Base-by-base conservation (phyloP, 768 basidiomycete species). In the Serendipita sp. region DNA sequence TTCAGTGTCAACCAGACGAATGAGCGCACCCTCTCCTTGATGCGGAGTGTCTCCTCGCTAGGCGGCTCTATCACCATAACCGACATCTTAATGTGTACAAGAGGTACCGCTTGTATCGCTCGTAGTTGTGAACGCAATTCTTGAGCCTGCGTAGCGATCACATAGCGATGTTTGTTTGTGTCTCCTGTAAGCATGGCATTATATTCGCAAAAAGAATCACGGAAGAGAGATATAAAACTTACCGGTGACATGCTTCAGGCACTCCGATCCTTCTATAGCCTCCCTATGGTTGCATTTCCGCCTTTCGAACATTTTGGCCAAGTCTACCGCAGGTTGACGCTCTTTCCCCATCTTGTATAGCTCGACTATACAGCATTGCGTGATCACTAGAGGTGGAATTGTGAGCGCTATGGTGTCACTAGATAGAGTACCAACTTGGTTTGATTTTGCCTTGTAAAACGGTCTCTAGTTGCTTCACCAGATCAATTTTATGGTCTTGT, bases 301-400 rank as follows among this genome's bases (percentile, higher is more conserved):
- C 65, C 95, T 81, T 75, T 97, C 95, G 68, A 96, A 97, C 0
- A 79, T 81, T 75, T 97, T 98, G 1, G 96, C 95, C 47, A 96
- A 79, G 72, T 96, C 90, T 0, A 91, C 85, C 0, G 85, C 82
- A 0, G 81, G 75, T 71, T 97, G 93, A 35, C 81, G 81, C 1
- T 78, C 71, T 66, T 80, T 83, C 11, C 91, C 93, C 65, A 86
- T 82, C 2, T 91, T 80, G 75, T 99, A 98, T 1, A 99, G 80
- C 71, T 91, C 90, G 68, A 93, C 85, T 46, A 99, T 92, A 72
- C 87, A 95, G 74, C 96, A 99, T 72, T 98, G 95, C 0, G 96
- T 97, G 73, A 99, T 97, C 95, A 99, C 96, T 97, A 65, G 1
- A 32, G 35, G 38, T 34, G 46, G 30, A 30, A n/a, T 64, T 60